Evolutionary conservation across 352 stramenopile genomes (phyloP).

Genomic region (Phytophthora sansomeana): DNA sequence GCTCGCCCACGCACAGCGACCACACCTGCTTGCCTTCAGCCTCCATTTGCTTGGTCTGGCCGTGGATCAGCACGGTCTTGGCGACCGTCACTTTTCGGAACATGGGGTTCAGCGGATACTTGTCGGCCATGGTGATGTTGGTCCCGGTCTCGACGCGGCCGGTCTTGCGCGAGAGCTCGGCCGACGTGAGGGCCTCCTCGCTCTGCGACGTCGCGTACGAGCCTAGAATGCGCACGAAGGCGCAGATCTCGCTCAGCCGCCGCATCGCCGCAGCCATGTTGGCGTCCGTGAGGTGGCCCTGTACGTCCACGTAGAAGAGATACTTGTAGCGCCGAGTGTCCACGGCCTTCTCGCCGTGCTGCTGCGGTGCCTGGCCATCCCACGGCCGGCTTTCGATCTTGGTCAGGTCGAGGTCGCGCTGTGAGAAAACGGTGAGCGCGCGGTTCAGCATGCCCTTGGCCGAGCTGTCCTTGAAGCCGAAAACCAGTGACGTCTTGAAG

Average conservation of each 20-base stretch:
- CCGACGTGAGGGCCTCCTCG: conserved; percentile 21
- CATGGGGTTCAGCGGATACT: conserved; percentile 72
- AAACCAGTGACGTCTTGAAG: conserved; percentile 82
- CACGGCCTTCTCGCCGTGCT: conserved; percentile 33
- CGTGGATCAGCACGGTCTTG: conserved; percentile 95
- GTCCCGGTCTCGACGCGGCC: conserved; percentile 27
- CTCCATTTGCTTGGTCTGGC: conserved; percentile 96
- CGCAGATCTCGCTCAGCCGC: conserved; percentile 77
- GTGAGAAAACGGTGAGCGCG: conserved; percentile 66
- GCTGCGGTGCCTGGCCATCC: conserved; percentile 57
- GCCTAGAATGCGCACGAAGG: conserved; percentile 86
- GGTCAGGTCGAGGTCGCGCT: conserved; percentile 67
- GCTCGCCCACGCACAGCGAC: conserved; percentile 96
- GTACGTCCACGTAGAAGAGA: conserved; percentile 81
- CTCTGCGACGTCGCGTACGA: conserved; percentile 70
- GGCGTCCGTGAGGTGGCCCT: conserved; percentile 69
- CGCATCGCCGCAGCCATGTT: conserved; percentile 78
- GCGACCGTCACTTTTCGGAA: too few species aligned
- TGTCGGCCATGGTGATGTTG: conserved; percentile 45
- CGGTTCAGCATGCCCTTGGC: conserved; percentile 70
- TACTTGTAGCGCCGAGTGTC: conserved; percentile 73
- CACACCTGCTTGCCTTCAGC: conserved; percentile 91
- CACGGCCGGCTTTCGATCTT: conserved; percentile 83
- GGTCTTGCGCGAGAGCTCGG: conserved; percentile 1
- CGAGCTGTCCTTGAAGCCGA: conserved; percentile 72